Evolutionary conservation across 345 rosid genomes (phyloP).

Genomic region (Corchorus capsularis): DNA sequence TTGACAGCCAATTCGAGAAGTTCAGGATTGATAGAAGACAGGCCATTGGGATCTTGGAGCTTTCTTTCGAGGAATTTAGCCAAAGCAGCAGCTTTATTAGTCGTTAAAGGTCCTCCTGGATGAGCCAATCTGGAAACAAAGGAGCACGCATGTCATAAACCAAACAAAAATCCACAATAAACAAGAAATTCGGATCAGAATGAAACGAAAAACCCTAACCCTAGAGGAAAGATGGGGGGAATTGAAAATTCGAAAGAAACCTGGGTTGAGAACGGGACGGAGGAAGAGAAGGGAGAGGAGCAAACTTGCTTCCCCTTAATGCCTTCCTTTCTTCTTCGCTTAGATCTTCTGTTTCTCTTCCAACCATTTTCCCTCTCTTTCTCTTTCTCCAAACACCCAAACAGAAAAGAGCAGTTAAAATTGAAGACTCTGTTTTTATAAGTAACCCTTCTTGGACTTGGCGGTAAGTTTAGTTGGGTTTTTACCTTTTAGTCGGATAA

Average conservation of each 20-base stretch:
- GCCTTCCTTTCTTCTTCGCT: conserved; percentile 91
- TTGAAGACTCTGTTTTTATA: not conserved
- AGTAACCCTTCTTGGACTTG: not conserved
- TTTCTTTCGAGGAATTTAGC: conserved; percentile 91
- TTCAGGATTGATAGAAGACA: conserved; percentile 68
- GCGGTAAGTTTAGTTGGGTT: not conserved
- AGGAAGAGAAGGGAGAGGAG: conserved; percentile 70
- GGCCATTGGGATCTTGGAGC: conserved; percentile 80
- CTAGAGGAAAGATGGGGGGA: not conserved
- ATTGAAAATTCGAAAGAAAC: conserved; percentile 24
- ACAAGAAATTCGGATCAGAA: not conserved
- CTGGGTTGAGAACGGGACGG: conserved; percentile 57
- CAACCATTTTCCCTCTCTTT: conserved; percentile 30
- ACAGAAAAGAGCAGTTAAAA: not conserved
- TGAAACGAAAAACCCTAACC: conserved; percentile 3
- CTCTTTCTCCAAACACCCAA: conserved; percentile 1
- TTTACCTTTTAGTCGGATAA: too few relatives aligned
- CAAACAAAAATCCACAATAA: not conserved
- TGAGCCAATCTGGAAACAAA: conserved; percentile 66
- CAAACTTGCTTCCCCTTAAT: conserved; percentile 96
- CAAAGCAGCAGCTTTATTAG: conserved; percentile 91
- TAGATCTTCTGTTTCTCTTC: conserved; percentile 47
- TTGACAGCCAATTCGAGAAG: conserved; percentile 80
- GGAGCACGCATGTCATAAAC: not conserved
- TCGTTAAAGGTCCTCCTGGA: conserved; percentile 92